phyloP scores from a whole-genome alignment of 2,329 filamentous ascomycete species.

The Beauveria scarabaeidicola region DNA sequence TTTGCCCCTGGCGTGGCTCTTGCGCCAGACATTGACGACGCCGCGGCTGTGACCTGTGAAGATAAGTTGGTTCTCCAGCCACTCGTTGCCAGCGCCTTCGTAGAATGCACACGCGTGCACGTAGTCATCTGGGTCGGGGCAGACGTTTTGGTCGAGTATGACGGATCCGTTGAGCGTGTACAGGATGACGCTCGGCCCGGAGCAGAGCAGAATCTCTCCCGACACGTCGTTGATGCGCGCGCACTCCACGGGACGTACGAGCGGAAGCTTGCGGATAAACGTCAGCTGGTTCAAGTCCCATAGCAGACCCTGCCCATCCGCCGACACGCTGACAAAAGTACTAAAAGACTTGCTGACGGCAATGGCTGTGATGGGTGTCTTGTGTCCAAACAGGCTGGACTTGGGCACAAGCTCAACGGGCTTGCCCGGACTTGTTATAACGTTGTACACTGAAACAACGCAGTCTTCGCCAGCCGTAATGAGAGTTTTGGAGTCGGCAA shows the following conservation, averaged over 20 bases:
- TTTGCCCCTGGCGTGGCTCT: constrained; percentile 45
- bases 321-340: constrained; percentile 74
- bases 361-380: constrained; percentile 70
- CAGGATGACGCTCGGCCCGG: constrained; percentile 63
- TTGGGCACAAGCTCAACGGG: constrained; percentile 70
- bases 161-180: constrained; percentile 84
- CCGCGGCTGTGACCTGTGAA: constrained; percentile 85
- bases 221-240: constrained; percentile 83
- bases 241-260: constrained; percentile 55
- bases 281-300: constrained; percentile 92
- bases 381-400: constrained; percentile 83
- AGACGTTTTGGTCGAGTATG: constrained; percentile 75
- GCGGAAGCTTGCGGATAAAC: constrained; percentile 68
- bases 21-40: constrained; percentile 69
- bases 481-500: constrained; percentile 83
- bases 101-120: constrained; percentile 85
- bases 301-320: constrained; percentile 73
- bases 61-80: constrained; percentile 76
- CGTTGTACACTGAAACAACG: constrained; percentile 75
- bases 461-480: constrained; percentile 91
- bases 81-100: constrained; percentile 83
- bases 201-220: constrained; percentile 81
- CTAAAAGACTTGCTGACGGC: constrained; percentile 84
- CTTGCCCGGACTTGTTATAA: constrained; percentile 55
- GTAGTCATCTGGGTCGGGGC: constrained; percentile 60